Base-by-base conservation (phyloP, 345 rosid species). In the Euphorbia lathyris region DNA sequence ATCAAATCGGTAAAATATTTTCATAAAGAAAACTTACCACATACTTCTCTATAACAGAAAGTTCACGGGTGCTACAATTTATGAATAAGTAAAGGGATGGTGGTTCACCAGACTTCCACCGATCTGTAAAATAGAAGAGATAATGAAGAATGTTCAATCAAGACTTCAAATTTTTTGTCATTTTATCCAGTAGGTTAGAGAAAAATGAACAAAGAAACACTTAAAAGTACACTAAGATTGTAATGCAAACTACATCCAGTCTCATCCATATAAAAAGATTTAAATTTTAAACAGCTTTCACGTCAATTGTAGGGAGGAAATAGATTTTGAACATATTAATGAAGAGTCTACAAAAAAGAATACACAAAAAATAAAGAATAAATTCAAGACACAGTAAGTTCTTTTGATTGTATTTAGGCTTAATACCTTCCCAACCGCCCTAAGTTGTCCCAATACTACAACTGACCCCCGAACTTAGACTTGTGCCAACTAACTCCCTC, bases 21-120 rank as follows among this genome's bases (percentile, higher is more conserved):
- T 23, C 26, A 64, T 43, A 61, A 65, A 78, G 55, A 71, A 3
- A 71, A 3, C 76, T 76, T 87, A 94, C 98, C 97, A 91, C 95
- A 79, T 89, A 94, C 80, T 88, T 88, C 89, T 94, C 97, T 78
- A 94, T 84, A 23, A 66, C 76, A 78, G 90, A 77, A 69, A 94
- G 96, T 72, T 94, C 97, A n/a, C 85, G 84, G 11, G 97, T 91
- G 84, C 96, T 94, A 78, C 95, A 89, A 67, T 89, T 94, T 67
- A 94, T 83, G 75, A 91, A 94, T 45, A 90, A 72, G 74, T 88
- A 87, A 63, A 91, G 83, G n/a, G 93, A 81, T 55, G 98, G 98
- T 51, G 91, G 93, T 78, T 85, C 87, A 65, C 76, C 79, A 64
- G 93, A 67, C 78, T 84, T 80, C 98, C 97, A 91, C 66, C 87